Evolutionary conservation across 202 grass and related monocot species (phyloP), one percentile per base, ranked within the genome.

Genomic region (Brachypodium distachyon): DNA sequence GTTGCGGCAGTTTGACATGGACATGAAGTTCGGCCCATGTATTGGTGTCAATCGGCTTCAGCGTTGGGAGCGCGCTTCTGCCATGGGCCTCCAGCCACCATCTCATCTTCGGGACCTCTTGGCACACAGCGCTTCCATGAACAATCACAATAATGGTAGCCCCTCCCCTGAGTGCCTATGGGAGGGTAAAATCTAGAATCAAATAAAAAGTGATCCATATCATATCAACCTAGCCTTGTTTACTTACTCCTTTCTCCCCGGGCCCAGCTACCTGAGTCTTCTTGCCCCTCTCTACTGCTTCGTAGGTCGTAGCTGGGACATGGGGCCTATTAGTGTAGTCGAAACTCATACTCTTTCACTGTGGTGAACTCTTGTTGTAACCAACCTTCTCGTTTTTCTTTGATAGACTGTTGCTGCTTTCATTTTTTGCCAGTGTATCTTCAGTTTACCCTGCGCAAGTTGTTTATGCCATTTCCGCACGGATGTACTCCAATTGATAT

Each of bases 61-160:
- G 57, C 86, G 88, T 19, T 95, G 92, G 92, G 88, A 91, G 81
- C 88, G 92, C 34, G 92, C 92, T 48, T 82, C 77, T 55, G 77
- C 72, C 42, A 89, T 95, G 88, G 88, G 86, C 29, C 92, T 95
- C 64, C 71, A 77, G 28, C 89, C 92, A 46, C 89, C 92, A 19
- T 21, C 83, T 57, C 83, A 91, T 43, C 33, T 95, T 64, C 48
- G 55, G 53, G 77, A 85, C 23, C 61, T 95, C 23, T 76, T 91
- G 12, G 38, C 81, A 5, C 17, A 7, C 0, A 5, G 29, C 46
- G 4, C 79, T 37, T 67, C 61, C 6, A 28, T 33, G 16, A 69
- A 70, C 44, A 80, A 62, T 51, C 61, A 0, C 49, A 61, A 39
- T 47, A 74, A 62, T 0, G 27, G 44, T 2, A 5, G 46, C 0